A percentile compares a stretch with the other conserved stretches of the same genome.
Evolutionary conservation across 139 green algal genomes (phyloP).

Genomic region (Tetraselmis chui): DNA sequence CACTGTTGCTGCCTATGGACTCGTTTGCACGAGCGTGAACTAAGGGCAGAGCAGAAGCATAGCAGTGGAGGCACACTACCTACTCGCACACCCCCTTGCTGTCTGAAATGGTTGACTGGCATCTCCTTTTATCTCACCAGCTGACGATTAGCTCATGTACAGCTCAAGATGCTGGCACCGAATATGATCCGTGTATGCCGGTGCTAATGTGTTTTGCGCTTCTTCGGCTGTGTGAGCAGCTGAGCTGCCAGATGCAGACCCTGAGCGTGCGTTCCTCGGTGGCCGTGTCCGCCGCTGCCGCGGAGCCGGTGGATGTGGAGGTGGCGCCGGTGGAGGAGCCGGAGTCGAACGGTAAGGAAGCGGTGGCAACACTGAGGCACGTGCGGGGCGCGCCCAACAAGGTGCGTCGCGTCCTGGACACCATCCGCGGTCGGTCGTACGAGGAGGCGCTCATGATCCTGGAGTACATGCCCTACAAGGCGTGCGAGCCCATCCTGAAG

Average conservation of each 20-base stretch:
- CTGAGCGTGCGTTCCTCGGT: slow-evolving; percentile 13
- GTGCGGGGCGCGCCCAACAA: slow-evolving; percentile 60
- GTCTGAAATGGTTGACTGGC: too few species aligned
- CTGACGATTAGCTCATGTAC: too few species aligned
- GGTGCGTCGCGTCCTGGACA: slow-evolving; percentile 85
- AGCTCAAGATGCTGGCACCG: too few species aligned
- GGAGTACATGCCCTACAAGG: slow-evolving; percentile 89
- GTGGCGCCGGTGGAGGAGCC: slow-evolving; percentile 20
- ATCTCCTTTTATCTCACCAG: too few species aligned
- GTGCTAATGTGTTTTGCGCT: too few species aligned
- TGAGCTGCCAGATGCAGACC: not conserved
- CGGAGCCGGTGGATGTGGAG: slow-evolving; percentile 32
- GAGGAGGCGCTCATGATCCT: slow-evolving; percentile 90
- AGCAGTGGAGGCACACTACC: too few species aligned
- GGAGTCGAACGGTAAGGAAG: slow-evolving; percentile 26
- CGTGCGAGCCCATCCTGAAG: slow-evolving; percentile 67
- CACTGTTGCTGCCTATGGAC: too few species aligned
- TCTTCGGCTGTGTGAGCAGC: too few species aligned
- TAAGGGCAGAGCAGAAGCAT: too few species aligned
- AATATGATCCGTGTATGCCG: too few species aligned
- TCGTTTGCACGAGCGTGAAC: too few species aligned
- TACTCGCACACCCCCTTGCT: too few species aligned
- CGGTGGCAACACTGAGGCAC: slow-evolving; percentile 48
- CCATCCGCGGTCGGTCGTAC: slow-evolving; percentile 82
- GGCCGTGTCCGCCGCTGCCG: slow-evolving; percentile 23